Base-by-base conservation (phyloP, 768 basidiomycete species). In the Clitopilus hobsonii region DNA sequence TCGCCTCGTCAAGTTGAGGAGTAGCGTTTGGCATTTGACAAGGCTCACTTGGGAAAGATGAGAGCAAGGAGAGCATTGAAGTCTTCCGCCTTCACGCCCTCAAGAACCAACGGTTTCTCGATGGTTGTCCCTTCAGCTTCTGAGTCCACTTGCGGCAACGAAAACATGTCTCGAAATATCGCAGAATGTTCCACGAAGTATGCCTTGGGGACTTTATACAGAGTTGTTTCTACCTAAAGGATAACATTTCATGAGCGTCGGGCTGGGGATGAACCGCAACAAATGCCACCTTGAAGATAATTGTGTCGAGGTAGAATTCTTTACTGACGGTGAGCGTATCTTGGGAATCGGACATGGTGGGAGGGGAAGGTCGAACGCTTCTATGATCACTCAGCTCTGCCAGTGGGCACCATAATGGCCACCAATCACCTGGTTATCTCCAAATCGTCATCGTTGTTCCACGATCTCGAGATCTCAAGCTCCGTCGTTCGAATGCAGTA, bases 171-270 rank as follows among this genome's bases (percentile, higher is more conserved):
- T 23, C 26, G 51, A 22, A 61, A 61, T 10, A 58, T 41, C 26
- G 45, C 50, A 8, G 57, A 60, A 38, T 60, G 48, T 10, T 58
- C 29, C 11, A 29, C 53, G 24, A 63, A 55, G 8, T 26, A 36
- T 13, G 38, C 28, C 45, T 49, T 54, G 1, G 60, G 62, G 25
- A 63, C 54, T 52, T 47, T 59, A 55, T 61, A 63, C 24, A 63
- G 58, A 6, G 45, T 53, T 29, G 48, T 49, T 28, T 63, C 62
- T n/a, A 63, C 55, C 62, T 63, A 24, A 27, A 6, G 8, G 14
- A 49, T 8, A 10, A 41, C 6, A 41, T 6, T 10, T 10, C 38
- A 11, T 8, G 38, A 6, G 6, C 8, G 10, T 49, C 27, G 10
- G 6, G 14, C 10, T 29, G 13, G 23, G 23, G 5, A 29, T 49